phyloP scores from a whole-genome alignment of 805 yeast species.

The Danielia reshetovae region DNA sequence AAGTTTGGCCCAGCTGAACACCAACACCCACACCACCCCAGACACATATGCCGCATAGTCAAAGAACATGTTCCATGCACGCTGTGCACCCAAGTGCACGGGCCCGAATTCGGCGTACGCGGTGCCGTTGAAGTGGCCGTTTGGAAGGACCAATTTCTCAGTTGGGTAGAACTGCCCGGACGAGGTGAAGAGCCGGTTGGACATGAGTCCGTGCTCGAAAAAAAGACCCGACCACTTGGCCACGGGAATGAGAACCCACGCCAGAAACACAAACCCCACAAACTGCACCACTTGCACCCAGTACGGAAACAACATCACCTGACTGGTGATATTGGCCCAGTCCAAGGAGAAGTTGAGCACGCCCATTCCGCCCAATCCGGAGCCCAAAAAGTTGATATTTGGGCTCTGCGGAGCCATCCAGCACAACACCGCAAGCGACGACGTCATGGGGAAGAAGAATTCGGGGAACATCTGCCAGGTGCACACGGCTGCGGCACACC shows the following conservation, averaged over 20 bases:
- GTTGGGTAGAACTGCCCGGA: constrained; percentile 44
- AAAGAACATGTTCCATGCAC: constrained; percentile 49
- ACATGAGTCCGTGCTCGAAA: constrained; percentile 43
- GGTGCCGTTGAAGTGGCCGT: constrained; percentile 39
- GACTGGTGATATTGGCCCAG: constrained; percentile 51
- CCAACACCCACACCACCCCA: constrained; percentile 44
- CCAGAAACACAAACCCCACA: constrained; percentile 42
- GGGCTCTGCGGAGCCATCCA: constrained; percentile 45
- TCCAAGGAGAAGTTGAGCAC: constrained; percentile 45
- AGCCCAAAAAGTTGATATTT: constrained; percentile 42
- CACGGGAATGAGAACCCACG: constrained; percentile 47
- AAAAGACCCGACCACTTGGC: constrained; percentile 41
- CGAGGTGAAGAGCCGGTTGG: constrained; percentile 35
- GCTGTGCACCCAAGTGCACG: constrained; percentile 44
- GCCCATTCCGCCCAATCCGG: constrained; percentile 54
- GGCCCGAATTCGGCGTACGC: constrained; percentile 46
- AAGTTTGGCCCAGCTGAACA: constrained; percentile 28
- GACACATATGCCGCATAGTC: constrained; percentile 51
- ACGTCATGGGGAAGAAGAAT: constrained; percentile 43
- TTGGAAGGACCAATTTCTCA: constrained; percentile 34
- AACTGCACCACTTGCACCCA: constrained; percentile 51
- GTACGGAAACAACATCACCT: constrained; percentile 48
- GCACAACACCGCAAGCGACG: constrained; percentile 47
- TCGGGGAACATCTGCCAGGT: constrained; percentile 50
- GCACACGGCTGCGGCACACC: constrained; percentile 21